Conservation (phyloP, 2,329 filamentous ascomycete genomes). For the Diatrype stigma region DNA sequence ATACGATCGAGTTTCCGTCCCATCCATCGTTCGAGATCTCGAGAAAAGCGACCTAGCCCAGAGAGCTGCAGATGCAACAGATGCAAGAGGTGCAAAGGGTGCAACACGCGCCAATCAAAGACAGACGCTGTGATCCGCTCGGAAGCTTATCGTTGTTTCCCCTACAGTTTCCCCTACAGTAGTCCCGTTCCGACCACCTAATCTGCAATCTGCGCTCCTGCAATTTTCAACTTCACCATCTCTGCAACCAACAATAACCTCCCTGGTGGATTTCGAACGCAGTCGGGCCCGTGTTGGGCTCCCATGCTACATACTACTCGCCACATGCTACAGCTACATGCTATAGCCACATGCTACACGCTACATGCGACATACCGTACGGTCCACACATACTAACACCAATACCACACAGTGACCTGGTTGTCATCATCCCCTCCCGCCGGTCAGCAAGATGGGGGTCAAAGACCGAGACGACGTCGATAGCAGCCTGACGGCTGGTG, state of each 20-base stretch:
- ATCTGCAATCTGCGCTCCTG: not conserved
- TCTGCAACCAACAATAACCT: not conserved
- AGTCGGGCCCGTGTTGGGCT: not conserved
- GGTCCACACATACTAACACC: not conserved
- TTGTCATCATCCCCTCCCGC: not conserved
- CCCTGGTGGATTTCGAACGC: not conserved
- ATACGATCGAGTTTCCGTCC: too few species aligned
- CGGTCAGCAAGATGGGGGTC: conserved; percentile 22
- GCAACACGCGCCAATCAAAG: not conserved
- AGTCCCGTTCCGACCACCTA: not conserved
- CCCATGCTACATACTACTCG: not conserved
- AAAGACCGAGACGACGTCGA: conserved; percentile 21
- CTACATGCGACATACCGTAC: not conserved
- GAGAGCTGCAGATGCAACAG: not conserved
- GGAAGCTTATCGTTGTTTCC: not conserved
- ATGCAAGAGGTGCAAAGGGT: not conserved
- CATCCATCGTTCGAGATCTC: too few species aligned
- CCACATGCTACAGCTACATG: too few species aligned
- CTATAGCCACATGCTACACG: too few species aligned
- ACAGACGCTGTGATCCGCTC: not conserved
- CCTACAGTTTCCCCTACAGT: not conserved
- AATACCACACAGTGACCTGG: not conserved
- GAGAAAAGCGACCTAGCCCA: too few species aligned
- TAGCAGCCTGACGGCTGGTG: conserved; percentile 7
- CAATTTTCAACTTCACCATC: not conserved